phyloP scores from a whole-genome alignment of 78 protist genomes.

The Dictyostelium citrinum region DNA sequence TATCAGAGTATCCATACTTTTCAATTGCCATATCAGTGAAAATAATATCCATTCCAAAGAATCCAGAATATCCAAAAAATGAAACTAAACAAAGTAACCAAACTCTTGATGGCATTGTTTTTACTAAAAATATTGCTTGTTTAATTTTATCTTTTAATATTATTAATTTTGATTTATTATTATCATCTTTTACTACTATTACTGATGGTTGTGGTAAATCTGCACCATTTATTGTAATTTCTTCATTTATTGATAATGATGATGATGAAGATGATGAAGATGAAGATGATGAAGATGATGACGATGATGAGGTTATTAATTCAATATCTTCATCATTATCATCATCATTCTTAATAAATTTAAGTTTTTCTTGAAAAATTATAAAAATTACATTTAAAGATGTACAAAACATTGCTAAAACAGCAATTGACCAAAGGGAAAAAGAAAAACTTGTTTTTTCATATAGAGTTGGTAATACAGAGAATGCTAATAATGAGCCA shows the following conservation, averaged over 20 bases:
- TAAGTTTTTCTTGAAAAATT: background rate
- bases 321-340: background rate
- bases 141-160: background rate
- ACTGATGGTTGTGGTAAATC: background rate
- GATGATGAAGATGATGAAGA: too few relatives aligned
- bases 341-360: background rate
- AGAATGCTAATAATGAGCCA: conserved; percentile 41
- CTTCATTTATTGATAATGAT: background rate
- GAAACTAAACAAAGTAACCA: conserved; percentile 9
- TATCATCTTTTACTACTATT: too few relatives aligned
- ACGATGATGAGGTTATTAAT: background rate
- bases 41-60: conserved; percentile 65
- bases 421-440: conserved; percentile 27
- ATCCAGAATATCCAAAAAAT: conserved; percentile 54
- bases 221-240: background rate
- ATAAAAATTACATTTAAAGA: conserved; percentile 31
- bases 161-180: background rate
- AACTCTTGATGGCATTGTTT: conserved; percentile 11
- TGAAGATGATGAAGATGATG: too few relatives aligned
- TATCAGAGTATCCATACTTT: conserved; percentile 38
- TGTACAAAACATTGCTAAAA: background rate
- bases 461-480: conserved; percentile 15
- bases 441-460: background rate
- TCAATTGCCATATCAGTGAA: conserved; percentile 52
- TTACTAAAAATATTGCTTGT: background rate